These are phyloP conservation scores for Colletotrichum sp. DNA, from an alignment of 2,329 filamentous ascomycete genomes.

Conservation along the genomic window DNA sequence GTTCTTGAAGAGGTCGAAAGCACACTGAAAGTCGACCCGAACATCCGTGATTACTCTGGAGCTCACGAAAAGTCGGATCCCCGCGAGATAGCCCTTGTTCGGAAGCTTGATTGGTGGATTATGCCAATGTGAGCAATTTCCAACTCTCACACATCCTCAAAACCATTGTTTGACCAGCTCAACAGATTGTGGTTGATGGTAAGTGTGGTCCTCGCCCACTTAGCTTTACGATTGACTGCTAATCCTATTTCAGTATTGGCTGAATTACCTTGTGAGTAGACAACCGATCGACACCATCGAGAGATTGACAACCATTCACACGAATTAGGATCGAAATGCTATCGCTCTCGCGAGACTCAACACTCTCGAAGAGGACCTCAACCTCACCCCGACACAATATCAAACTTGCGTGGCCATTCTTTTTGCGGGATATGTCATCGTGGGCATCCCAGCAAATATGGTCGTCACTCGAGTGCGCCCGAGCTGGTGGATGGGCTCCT, in stretches of 20 bases:
- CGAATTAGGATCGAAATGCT: conserved; percentile 47
- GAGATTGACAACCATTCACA: rapidly evolving
- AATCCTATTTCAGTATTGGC: not conserved
- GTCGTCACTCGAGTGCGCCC: conserved; percentile 16
- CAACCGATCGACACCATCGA: rapidly evolving
- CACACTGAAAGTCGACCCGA: not conserved
- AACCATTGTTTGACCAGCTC: not conserved
- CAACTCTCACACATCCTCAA: not conserved
- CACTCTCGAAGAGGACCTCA: conserved; percentile 56
- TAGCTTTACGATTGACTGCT: too few species aligned
- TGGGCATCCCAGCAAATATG: conserved; percentile 31
- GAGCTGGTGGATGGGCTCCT: conserved; percentile 9
- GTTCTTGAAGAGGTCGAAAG: not conserved
- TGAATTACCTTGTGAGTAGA: conserved; percentile 40
- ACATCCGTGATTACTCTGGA: conserved; percentile 37
- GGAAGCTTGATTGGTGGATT: conserved; percentile 42
- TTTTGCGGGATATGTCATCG: conserved; percentile 27
- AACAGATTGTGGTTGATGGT: not conserved
- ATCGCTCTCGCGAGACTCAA: conserved; percentile 62
- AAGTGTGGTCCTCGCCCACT: too few species aligned
- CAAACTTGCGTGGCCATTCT: conserved; percentile 17
- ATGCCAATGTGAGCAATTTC: conserved; percentile 27
- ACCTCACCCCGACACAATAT: conserved; percentile 38
- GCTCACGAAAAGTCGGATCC: conserved; percentile 43
- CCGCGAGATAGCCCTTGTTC: conserved; percentile 41